Conservation (phyloP, 2,329 filamentous ascomycete genomes). For the Phoma sp. region DNA sequence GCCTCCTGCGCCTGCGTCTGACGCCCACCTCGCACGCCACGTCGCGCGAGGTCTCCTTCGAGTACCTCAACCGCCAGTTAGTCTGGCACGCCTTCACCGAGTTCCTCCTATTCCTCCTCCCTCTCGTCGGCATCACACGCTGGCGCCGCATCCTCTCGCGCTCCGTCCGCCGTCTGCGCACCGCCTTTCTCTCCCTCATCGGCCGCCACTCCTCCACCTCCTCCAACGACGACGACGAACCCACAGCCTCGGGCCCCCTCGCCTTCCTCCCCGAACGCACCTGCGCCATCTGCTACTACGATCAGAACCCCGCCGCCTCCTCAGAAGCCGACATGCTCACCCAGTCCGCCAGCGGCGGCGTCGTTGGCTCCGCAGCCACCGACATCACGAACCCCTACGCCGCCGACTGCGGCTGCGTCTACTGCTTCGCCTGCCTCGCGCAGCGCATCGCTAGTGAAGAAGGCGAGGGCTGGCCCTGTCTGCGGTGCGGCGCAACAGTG, state of each 20-base stretch:
- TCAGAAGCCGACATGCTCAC: constrained; percentile 67
- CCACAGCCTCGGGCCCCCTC: constrained; percentile 69
- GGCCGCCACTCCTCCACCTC: constrained; percentile 51
- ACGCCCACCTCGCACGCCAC: constrained; percentile 83
- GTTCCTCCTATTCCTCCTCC: constrained; percentile 95
- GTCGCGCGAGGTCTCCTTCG: constrained; percentile 91
- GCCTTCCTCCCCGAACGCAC: constrained; percentile 89
- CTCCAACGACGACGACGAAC: constrained; percentile 55
- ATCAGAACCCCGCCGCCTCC: constrained; percentile 76
- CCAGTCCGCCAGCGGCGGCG: constrained; percentile 69
- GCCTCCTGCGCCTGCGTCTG: constrained; percentile 81
- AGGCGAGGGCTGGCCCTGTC: constrained; percentile 90
- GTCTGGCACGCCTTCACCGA: constrained; percentile 99
- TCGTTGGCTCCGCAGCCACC: constrained; percentile 85
- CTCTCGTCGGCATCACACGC: constrained; percentile 89
- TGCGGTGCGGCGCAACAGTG: constrained; percentile 83
- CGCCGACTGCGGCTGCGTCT: constrained; percentile 86
- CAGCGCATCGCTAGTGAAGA: constrained; percentile 89
- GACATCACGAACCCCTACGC: constrained; percentile 98
- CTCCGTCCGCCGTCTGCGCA: constrained; percentile 81
- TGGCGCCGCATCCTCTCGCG: constrained; percentile 91
- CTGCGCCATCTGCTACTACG: constrained; percentile 95
- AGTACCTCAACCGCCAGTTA: constrained; percentile 95
- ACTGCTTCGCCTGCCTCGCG: constrained; percentile 96
- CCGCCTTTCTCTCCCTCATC: constrained; percentile 56